Conservation (phyloP, 495 filamentous ascomycete species). For the Beverwykella pulmonaria region DNA sequence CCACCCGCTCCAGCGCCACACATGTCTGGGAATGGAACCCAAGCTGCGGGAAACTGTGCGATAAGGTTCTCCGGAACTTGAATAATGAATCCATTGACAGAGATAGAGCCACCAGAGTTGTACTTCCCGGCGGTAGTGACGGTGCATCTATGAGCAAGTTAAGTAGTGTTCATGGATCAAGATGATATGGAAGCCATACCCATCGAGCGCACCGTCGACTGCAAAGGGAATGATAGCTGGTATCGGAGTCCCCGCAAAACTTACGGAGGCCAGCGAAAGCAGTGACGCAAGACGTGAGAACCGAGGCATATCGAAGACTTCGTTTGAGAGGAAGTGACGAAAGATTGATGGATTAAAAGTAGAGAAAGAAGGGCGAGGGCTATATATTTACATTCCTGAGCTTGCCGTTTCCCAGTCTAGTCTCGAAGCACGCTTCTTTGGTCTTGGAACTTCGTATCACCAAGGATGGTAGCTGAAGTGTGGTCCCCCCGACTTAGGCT, state of each 20-base stretch:
- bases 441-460: neutral
- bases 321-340: neutral
- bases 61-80: conserved; percentile 50
- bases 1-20: conserved; percentile 37
- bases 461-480: neutral
- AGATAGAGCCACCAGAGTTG: conserved; percentile 48
- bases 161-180: neutral
- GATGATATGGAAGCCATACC: conserved; percentile 6
- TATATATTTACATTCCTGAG: conserved; percentile 8
- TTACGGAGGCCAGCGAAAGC: conserved; percentile 10
- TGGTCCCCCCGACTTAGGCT: neutral
- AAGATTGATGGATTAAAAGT: neutral
- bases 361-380: neutral
- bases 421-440: neutral
- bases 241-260: conserved; percentile 18
- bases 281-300: conserved; percentile 12
- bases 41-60: conserved; percentile 48
- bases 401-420: neutral
- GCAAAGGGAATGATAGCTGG: conserved; percentile 26
- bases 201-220: conserved; percentile 21
- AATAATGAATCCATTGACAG: conserved; percentile 47
- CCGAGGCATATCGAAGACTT: conserved; percentile 14
- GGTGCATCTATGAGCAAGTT: conserved; percentile 9
- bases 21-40: conserved; percentile 48
- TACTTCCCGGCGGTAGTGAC: conserved; percentile 24